Conservation (phyloP, 1,284 basidiomycete species). For the Trichosporon faecale region DNA sequence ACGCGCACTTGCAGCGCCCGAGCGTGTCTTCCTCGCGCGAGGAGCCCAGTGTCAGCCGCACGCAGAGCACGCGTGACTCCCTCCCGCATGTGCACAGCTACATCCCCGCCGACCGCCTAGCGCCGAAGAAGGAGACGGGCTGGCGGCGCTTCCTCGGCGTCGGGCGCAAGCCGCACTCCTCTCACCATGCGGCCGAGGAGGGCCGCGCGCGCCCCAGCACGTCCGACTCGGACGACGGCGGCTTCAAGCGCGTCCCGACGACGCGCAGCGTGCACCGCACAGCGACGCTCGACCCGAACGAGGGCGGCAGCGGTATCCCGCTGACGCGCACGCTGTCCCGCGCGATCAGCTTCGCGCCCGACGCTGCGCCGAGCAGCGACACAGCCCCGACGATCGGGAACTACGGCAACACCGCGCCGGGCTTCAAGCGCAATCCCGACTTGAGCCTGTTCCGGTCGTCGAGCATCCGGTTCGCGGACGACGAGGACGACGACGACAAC, state of each 20-base stretch:
- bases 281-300: slow-evolving; percentile 10
- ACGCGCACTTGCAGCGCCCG: not conserved
- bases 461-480: slow-evolving; percentile 28
- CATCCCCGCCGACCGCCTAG: slow-evolving; percentile 19
- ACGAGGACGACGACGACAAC: slow-evolving; percentile 2
- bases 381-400: slow-evolving; percentile 42
- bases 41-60: not conserved
- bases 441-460: slow-evolving; percentile 44
- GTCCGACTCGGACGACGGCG: slow-evolving; percentile 9
- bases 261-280: not conserved
- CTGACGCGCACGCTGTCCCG: slow-evolving; percentile 29
- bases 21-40: not conserved
- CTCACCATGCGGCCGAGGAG: slow-evolving; percentile 15
- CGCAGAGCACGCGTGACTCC: not conserved
- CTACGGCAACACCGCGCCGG: slow-evolving; percentile 40
- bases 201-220: slow-evolving; percentile 7
- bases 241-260: slow-evolving; percentile 16
- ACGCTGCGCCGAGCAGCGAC: slow-evolving; percentile 35
- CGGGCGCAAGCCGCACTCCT: slow-evolving; percentile 3
- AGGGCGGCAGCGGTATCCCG: slow-evolving; percentile 15
- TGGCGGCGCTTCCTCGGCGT: slow-evolving; percentile 25
- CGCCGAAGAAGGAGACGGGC: slow-evolving; percentile 12
- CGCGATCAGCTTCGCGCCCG: slow-evolving; percentile 45
- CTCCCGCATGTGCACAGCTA: slow-evolving; percentile 21
- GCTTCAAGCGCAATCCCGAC: slow-evolving; percentile 41